A percentile compares a stretch with the other conserved stretches of the same genome.
Conservation (phyloP, 2,329 filamentous ascomycete species). For the Trichoderma sp. region DNA sequence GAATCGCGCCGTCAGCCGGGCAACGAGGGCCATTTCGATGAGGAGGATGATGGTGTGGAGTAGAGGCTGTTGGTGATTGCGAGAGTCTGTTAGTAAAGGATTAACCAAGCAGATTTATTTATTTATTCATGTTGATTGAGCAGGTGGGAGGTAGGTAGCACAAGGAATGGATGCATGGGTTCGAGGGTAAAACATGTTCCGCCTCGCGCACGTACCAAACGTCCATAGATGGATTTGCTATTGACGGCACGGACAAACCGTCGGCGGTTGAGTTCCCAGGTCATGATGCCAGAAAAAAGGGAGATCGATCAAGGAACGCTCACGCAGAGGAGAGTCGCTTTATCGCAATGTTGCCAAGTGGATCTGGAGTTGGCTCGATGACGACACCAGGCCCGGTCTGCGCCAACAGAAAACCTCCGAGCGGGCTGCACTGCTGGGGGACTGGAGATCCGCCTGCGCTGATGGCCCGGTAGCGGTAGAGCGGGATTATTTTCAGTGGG, state of each 20-base stretch:
- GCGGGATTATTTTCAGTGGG: background rate
- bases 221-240: conserved; percentile 67
- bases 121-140: background rate
- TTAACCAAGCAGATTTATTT: conserved; percentile 22
- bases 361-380: conserved; percentile 6
- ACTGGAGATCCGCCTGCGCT: background rate
- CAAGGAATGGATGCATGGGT: background rate
- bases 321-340: background rate
- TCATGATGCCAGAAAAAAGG: conserved; percentile 40
- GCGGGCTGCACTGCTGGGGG: background rate
- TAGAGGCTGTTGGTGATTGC: conserved; percentile 63
- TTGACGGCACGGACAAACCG: conserved; percentile 63
- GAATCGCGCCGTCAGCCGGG: conserved; percentile 79
- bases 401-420: conserved; percentile 13
- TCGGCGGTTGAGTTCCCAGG: conserved; percentile 57
- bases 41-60: conserved; percentile 81
- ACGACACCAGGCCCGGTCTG: conserved; percentile 1
- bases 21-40: conserved; percentile 83
- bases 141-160: background rate
- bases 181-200: background rate
- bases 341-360: conserved; percentile 9
- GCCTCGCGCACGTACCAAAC: conserved; percentile 57
- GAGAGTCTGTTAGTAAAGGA: background rate
- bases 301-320: background rate
- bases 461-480: background rate